A percentile compares a stretch with the other conserved stretches of the same genome.
Conservation (phyloP, 1,284 basidiomycete genomes). For the Mycena sp. region DNA sequence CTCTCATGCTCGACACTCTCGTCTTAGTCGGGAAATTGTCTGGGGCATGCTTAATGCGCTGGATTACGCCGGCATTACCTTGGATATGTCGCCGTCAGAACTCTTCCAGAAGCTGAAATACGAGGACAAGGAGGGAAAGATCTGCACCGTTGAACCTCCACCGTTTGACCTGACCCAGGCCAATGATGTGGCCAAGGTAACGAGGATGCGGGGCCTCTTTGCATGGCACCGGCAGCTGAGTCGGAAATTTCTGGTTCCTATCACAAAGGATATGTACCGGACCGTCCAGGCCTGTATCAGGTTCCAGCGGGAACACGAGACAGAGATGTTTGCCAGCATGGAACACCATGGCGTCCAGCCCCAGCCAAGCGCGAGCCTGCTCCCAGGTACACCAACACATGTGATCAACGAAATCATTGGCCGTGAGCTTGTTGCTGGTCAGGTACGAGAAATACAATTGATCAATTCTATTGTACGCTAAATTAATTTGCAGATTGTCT, state of each 20-base stretch:
- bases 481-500: not conserved
- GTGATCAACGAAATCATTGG: not conserved
- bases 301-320: not conserved
- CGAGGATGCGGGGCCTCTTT: not conserved
- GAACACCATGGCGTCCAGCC: not conserved
- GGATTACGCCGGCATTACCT: not conserved
- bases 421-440: not conserved
- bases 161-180: too few species aligned
- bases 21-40: constrained; percentile 14
- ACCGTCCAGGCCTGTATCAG: constrained; percentile 3
- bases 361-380: too few species aligned
- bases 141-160: not conserved
- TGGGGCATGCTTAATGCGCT: constrained; percentile 15
- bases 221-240: constrained; percentile 7
- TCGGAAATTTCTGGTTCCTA: constrained; percentile 15
- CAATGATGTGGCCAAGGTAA: not conserved
- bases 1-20: not conserved
- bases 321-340: not conserved
- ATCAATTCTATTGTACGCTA: too few species aligned
- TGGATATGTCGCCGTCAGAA: not conserved
- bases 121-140: not conserved
- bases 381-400: not conserved
- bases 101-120: not conserved
- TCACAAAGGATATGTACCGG: constrained; percentile 16
- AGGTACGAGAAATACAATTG: too few species aligned